Conservation (phyloP, 495 filamentous ascomycete genomes). For the Acidomyces sp. region DNA sequence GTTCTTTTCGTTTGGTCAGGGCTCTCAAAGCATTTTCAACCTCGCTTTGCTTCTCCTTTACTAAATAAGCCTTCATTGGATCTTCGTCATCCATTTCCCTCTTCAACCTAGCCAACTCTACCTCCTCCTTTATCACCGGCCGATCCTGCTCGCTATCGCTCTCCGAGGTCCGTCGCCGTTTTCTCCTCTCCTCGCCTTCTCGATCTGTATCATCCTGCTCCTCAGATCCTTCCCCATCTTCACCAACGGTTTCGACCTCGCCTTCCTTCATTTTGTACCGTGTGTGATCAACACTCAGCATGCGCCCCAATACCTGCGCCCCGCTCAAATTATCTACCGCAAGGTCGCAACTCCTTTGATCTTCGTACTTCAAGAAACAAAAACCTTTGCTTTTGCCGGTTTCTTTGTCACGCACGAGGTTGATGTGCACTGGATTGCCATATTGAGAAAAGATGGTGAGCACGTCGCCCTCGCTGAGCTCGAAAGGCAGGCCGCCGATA, state of each 20-base stretch:
- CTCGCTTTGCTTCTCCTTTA: constrained; percentile 82
- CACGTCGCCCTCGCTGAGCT: constrained; percentile 89
- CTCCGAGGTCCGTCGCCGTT: constrained; percentile 27
- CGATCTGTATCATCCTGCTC: constrained; percentile 34
- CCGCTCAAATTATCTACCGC: constrained; percentile 93
- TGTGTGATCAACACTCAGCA: constrained; percentile 81
- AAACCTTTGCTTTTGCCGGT: constrained; percentile 90
- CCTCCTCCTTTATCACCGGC: constrained; percentile 53
- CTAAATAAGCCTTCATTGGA: constrained; percentile 85
- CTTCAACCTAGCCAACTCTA: constrained; percentile 61
- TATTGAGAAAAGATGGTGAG: constrained; percentile 96
- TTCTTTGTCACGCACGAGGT: constrained; percentile 85
- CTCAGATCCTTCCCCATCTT: no score
- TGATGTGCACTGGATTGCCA: constrained; percentile 83
- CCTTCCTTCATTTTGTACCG: constrained; percentile 81
- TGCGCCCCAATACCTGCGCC: constrained; percentile 63
- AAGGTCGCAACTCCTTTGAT: constrained; percentile 88
- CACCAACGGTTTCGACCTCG: constrained; percentile 36
- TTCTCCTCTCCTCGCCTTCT: constrained; percentile 23
- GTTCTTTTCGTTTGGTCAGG: constrained; percentile 33
- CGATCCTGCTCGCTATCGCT: constrained; percentile 32
- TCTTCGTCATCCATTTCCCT: constrained; percentile 75
- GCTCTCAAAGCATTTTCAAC: constrained; percentile 54
- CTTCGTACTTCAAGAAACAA: constrained; percentile 93
- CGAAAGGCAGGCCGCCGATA: constrained; percentile 87